Evolutionary conservation across 176 grass and related monocot species (phyloP).

Genomic region (Paspalum notatum): DNA sequence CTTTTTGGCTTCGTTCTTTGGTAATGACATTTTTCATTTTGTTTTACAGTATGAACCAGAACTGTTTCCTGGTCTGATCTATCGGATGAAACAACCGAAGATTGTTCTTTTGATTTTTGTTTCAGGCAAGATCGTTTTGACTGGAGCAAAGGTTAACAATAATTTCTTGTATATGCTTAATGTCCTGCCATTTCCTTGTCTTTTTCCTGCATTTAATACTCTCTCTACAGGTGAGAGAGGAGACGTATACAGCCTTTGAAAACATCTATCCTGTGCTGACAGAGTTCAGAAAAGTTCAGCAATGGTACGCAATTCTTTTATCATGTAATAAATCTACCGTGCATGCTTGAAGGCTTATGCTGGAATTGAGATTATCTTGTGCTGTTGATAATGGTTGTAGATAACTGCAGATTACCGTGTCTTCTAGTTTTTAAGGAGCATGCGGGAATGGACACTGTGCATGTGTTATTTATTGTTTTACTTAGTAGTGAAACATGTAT

Average conservation of each 20-base stretch:
- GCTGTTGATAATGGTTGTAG: constrained; percentile 14
- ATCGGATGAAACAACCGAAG: constrained; percentile 97
- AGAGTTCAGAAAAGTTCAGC: constrained; percentile 92
- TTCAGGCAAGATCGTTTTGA: constrained; percentile 98
- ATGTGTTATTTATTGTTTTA: not conserved
- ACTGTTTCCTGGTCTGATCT: constrained; percentile 91
- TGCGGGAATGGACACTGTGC: not conserved
- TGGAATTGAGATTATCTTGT: not conserved
- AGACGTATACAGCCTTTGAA: constrained; percentile 94
- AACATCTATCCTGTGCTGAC: constrained; percentile 93
- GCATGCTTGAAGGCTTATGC: not conserved
- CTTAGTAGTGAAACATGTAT: not conserved
- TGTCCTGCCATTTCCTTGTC: not conserved
- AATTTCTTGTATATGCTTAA: not conserved
- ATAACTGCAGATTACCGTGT: not conserved
- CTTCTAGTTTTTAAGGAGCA: not conserved
- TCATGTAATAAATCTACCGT: not conserved
- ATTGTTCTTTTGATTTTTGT: constrained; percentile 99
- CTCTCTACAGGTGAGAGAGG: constrained; percentile 79
- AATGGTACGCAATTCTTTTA: constrained; percentile 59
- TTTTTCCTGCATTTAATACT: not conserved
- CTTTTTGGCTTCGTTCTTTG: not conserved
- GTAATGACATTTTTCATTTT: constrained; percentile 16
- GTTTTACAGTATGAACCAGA: constrained; percentile 81
- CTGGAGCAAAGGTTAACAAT: constrained; percentile 78